Evolutionary conservation across 2,329 filamentous ascomycete genomes (phyloP).

Genomic region (Aspergillus carbonarius): DNA sequence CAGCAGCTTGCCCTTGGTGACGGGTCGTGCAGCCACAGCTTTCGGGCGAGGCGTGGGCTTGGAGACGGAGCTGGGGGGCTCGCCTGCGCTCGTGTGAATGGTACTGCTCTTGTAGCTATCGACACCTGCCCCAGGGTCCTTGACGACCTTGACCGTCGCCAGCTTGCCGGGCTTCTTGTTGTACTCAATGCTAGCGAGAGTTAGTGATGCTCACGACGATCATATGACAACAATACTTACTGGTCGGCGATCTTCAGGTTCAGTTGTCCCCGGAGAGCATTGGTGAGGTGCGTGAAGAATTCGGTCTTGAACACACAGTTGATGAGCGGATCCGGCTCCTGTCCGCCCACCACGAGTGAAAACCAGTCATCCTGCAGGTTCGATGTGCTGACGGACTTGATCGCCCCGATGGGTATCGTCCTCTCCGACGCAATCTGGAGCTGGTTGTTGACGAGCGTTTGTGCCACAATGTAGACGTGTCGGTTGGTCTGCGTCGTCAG

Average conservation of each 20-base stretch:
- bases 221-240: slow-evolving; percentile 37
- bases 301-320: slow-evolving; percentile 97
- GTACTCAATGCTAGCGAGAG: slow-evolving; percentile 68
- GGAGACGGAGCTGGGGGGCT: slow-evolving; percentile 78
- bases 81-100: slow-evolving; percentile 81
- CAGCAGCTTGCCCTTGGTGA: slow-evolving; percentile 90
- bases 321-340: slow-evolving; percentile 89
- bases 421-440: slow-evolving; percentile 78
- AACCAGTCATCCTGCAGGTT: slow-evolving; percentile 95
- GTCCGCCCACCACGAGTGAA: slow-evolving; percentile 79
- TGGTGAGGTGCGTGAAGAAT: slow-evolving; percentile 87
- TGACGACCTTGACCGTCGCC: slow-evolving; percentile 82
- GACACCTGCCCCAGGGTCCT: slow-evolving; percentile 71
- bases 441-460: slow-evolving; percentile 78
- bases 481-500: slow-evolving; percentile 60
- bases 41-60: slow-evolving; percentile 84
- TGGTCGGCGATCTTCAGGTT: slow-evolving; percentile 78
- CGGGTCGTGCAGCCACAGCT: slow-evolving; percentile 80
- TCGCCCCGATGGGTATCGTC: slow-evolving; percentile 77
- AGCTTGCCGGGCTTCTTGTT: slow-evolving; percentile 97
- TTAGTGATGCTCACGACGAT: slow-evolving; percentile 9
- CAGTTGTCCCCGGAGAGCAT: slow-evolving; percentile 74
- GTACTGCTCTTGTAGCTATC: slow-evolving; percentile 94
- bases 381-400: slow-evolving; percentile 83
- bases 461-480: slow-evolving; percentile 86